Percentiles rank a stretch among this genome's conserved stretches.
phyloP scores from a whole-genome alignment of 129 eudicot species.

The carrot (Daucus carota) region DNA sequence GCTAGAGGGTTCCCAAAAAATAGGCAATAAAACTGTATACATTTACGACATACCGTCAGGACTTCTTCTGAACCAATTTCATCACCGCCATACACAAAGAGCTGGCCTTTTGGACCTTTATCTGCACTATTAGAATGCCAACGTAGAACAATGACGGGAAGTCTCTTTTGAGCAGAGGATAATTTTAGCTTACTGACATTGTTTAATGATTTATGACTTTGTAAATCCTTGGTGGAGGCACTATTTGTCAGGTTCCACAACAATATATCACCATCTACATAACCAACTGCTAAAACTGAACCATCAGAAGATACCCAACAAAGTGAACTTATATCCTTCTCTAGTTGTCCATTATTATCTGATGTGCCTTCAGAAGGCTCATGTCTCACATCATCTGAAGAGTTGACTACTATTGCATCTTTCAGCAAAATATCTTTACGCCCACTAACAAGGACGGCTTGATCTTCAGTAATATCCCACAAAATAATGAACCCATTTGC shows the following conservation, averaged over 20 bases:
- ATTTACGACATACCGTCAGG: constrained; percentile 52
- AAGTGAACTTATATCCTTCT: constrained; percentile 82
- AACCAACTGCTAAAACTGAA: constrained; percentile 85
- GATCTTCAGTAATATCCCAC: constrained; percentile 83
- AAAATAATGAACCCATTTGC: constrained; percentile 69
- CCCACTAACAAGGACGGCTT: constrained; percentile 51
- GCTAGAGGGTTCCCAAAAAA: neutral
- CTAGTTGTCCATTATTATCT: constrained; percentile 48
- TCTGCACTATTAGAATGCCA: constrained; percentile 52
- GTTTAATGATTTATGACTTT: constrained; percentile 33
- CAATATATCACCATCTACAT: constrained; percentile 88
- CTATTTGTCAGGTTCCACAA: constrained; percentile 61
- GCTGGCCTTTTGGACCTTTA: constrained; percentile 59
- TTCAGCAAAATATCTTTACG: constrained; percentile 49
- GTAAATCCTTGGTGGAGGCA: constrained; percentile 34
- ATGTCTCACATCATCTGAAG: constrained; percentile 33
- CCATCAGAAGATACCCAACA: constrained; percentile 97
- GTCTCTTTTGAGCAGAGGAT: constrained; percentile 64
- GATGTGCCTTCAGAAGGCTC: constrained; percentile 28
- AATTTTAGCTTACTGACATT: constrained; percentile 58
- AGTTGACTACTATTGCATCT: constrained; percentile 32
- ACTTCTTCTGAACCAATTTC: constrained; percentile 91
- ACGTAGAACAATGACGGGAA: constrained; percentile 84
- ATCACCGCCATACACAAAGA: constrained; percentile 90
- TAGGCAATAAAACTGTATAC: neutral